Base-by-base conservation (phyloP, 495 filamentous ascomycete species). In the Cairneyella variabilis region DNA sequence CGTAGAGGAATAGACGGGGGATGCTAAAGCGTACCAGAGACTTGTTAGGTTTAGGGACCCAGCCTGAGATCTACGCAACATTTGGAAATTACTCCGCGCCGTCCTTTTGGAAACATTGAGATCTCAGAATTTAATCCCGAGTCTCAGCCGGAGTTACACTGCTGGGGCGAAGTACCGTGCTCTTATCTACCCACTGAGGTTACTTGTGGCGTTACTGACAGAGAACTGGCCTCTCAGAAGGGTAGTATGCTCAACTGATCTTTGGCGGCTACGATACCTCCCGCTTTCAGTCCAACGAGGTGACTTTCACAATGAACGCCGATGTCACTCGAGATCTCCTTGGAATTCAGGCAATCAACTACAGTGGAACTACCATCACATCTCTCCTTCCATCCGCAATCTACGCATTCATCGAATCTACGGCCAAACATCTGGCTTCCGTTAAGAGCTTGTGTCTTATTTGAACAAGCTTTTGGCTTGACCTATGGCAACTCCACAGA, bases 351-450 rank as follows among this genome's bases (percentile, higher is more conserved):
- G 69, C 65, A 12, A 74, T 83, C 52, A 65, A 58, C 48, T 52
- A 27, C 23, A 30, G 36, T 17, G 49, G 22, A n/a, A 43, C 49
- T 17, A 52, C 17, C 20, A 53, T 57, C 1, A 36, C 27, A 3
- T 60, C 56, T 9, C 63, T 71, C 5, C 63, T 71, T 0, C 61
- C 65, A 0, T 38, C 60, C 40, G 45, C 68, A 21, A 66, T 69
- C 50, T 51, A 65, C 32, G 61, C 67, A 23, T 75, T 66, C 45
- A 72, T 83, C 58, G 77, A 83, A 59, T 77, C 77, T 6, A 75
- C 73, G 3, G 68, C 65, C 79, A 0, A 70, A 78, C 55, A 69
- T 83, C 37, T 83, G 75, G 73, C 73, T 83, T 16, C 79, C 79
- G 1, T 43, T 67, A 12, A 65, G 71, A 16, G 74, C 72, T 1